Conservation (phyloP, 75 land plant species). For the Pinus tabuliformis region DNA sequence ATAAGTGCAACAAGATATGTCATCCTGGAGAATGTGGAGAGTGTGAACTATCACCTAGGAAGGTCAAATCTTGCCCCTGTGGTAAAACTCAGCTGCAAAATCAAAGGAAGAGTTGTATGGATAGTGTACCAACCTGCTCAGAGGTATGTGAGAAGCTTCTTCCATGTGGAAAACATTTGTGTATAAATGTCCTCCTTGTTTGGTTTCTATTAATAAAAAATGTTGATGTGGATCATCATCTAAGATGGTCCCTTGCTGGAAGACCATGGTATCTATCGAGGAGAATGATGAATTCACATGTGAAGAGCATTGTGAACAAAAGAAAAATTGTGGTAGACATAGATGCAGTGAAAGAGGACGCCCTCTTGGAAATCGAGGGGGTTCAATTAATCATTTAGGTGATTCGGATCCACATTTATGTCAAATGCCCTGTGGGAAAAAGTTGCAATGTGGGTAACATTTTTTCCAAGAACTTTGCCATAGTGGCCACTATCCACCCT, state of each 20-base stretch:
- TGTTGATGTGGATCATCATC: constrained; percentile 82
- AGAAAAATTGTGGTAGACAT: constrained; percentile 95
- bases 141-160: too few relatives aligned
- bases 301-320: constrained; percentile 78
- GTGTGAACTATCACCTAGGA: too few relatives aligned
- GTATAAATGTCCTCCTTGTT: constrained; percentile 58
- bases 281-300: constrained; percentile 48
- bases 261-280: constrained; percentile 10
- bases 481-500: constrained; percentile 91
- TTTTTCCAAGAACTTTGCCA: constrained; percentile 80
- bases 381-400: constrained; percentile 9
- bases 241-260: constrained; percentile 66
- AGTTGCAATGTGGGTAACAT: constrained; percentile 85
- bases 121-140: too few relatives aligned
- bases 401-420: constrained; percentile 82
- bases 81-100: too few relatives aligned
- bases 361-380: constrained; percentile 38
- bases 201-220: constrained; percentile 62
- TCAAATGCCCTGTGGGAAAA: constrained; percentile 77
- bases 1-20: too few relatives aligned
- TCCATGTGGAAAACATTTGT: constrained; percentile 54
- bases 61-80: too few relatives aligned
- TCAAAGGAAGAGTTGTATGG: too few relatives aligned
- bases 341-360: constrained; percentile 86
- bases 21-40: too few relatives aligned